Conservation (phyloP, 352 stramenopile species). For the Phytophthora podocarpi region DNA sequence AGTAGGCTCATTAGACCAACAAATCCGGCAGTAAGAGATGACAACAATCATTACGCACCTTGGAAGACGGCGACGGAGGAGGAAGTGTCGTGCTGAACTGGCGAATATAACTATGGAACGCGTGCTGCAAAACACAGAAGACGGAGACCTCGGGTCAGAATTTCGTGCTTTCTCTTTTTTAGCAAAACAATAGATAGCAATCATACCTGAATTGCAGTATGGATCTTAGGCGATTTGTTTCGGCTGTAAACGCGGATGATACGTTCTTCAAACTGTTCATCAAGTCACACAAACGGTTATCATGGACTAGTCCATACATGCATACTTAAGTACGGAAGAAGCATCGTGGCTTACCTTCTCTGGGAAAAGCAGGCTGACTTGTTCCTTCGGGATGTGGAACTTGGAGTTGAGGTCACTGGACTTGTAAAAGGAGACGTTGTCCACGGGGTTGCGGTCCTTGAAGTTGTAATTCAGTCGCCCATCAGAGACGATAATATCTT, state of each 20-base stretch:
- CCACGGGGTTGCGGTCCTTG: conserved; percentile 81
- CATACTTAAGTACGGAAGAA: no score
- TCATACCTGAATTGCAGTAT: conserved; percentile 65
- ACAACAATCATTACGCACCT: conserved; percentile 36
- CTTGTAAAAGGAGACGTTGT: conserved; percentile 84
- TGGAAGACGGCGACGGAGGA: conserved; percentile 73
- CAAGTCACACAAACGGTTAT: background rate
- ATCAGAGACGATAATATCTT: conserved; percentile 87
- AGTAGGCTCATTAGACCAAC: background rate
- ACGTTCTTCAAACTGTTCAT: conserved; percentile 77
- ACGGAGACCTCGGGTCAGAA: background rate
- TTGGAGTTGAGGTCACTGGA: conserved; percentile 61
- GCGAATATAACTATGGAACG: conserved; percentile 64
- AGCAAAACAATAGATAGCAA: no score
- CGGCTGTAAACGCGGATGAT: conserved; percentile 82
- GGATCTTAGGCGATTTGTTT: conserved; percentile 49
- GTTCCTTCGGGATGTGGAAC: conserved; percentile 81
- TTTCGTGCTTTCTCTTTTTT: no score
- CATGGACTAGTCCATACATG: no score
- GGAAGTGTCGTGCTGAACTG: conserved; percentile 70
- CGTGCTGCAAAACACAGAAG: conserved; percentile 34
- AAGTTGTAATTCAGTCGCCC: conserved; percentile 87
- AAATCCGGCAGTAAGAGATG: background rate
- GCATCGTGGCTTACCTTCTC: conserved; percentile 59
- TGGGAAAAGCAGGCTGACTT: conserved; percentile 84